These are phyloP conservation scores for Alternaria infectoria DNA, from an alignment of 2,329 filamentous ascomycete species.

Conservation along the genomic window DNA sequence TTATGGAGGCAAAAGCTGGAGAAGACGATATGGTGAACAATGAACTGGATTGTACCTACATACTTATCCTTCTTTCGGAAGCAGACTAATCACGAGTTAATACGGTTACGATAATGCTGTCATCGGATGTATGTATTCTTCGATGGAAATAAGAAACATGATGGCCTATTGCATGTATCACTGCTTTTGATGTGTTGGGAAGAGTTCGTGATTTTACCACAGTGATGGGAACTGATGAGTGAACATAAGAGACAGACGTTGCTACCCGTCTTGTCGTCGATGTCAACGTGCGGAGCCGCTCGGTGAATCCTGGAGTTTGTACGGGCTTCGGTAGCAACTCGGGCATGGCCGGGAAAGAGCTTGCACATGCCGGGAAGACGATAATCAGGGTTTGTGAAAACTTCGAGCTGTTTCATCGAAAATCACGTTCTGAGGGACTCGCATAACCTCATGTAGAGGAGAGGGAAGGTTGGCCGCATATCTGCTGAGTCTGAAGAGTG, in stretches of 20 bases:
- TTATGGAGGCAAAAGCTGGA: constrained; percentile 15
- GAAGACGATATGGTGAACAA: constrained; percentile 20
- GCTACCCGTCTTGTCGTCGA: neutral
- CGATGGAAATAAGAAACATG: constrained; percentile 20
- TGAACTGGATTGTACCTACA: constrained; percentile 29
- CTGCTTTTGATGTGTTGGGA: neutral
- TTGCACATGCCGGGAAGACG: neutral
- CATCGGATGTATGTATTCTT: constrained; percentile 29
- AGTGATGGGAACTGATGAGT: neutral
- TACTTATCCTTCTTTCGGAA: constrained; percentile 29
- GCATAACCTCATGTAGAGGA: neutral
- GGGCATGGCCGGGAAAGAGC: constrained; percentile 13
- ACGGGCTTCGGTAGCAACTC: constrained; percentile 21
- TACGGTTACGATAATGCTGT: constrained; percentile 23
- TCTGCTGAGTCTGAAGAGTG: neutral
- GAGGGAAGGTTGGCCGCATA: neutral
- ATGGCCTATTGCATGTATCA: constrained; percentile 3
- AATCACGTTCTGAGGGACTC: neutral
- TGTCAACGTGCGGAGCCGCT: constrained; percentile 9
- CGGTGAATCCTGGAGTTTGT: constrained; percentile 20
- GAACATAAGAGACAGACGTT: neutral
- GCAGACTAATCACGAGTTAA: constrained; percentile 18
- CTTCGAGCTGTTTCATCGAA: neutral
- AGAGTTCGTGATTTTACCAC: neutral
- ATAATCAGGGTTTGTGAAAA: neutral